phyloP scores from a whole-genome alignment of 2,329 filamentous ascomycete species.

The Tolypocladium album region DNA sequence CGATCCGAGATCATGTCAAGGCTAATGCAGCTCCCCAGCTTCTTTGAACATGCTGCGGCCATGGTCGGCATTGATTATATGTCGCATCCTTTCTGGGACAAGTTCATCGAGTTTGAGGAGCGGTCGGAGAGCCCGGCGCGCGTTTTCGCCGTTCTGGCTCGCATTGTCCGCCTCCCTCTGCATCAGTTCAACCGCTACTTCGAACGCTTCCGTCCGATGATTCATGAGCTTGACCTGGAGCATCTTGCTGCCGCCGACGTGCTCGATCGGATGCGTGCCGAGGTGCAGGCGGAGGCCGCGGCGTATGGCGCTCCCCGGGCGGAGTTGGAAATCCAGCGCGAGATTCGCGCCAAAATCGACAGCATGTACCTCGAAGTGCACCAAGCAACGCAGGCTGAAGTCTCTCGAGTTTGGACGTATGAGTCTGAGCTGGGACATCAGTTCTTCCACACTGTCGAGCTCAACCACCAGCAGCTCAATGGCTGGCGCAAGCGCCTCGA shows the following conservation, averaged over 20 bases:
- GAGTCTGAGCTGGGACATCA: conserved; percentile 91
- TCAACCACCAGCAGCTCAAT: conserved; percentile 71
- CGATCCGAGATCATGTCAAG: not conserved
- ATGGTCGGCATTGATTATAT: conserved; percentile 88
- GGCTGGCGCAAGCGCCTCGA: conserved; percentile 98
- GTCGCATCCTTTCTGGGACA: conserved; percentile 96
- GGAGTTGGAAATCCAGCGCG: conserved; percentile 73
- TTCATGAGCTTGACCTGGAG: conserved; percentile 58
- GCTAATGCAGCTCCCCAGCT: conserved; percentile 41
- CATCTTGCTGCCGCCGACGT: conserved; percentile 63
- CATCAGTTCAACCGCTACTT: conserved; percentile 95
- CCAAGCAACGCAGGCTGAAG: conserved; percentile 72
- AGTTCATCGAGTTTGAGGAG: conserved; percentile 95
- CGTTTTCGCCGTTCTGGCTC: conserved; percentile 73
- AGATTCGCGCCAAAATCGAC: conserved; percentile 72
- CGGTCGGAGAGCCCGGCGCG: conserved; percentile 74
- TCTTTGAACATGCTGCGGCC: conserved; percentile 82
- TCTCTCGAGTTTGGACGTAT: conserved; percentile 86
- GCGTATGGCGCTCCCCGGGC: conserved; percentile 41
- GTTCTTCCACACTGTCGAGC: conserved; percentile 92
- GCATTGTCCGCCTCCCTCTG: conserved; percentile 82
- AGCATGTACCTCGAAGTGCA: conserved; percentile 73
- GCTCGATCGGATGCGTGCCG: conserved; percentile 57
- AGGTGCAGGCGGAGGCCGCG: conserved; percentile 57
- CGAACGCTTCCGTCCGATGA: conserved; percentile 73